Evolutionary conservation across 2,329 filamentous ascomycete species (phyloP).

Genomic region (Diaporthe citrichinensis): DNA sequence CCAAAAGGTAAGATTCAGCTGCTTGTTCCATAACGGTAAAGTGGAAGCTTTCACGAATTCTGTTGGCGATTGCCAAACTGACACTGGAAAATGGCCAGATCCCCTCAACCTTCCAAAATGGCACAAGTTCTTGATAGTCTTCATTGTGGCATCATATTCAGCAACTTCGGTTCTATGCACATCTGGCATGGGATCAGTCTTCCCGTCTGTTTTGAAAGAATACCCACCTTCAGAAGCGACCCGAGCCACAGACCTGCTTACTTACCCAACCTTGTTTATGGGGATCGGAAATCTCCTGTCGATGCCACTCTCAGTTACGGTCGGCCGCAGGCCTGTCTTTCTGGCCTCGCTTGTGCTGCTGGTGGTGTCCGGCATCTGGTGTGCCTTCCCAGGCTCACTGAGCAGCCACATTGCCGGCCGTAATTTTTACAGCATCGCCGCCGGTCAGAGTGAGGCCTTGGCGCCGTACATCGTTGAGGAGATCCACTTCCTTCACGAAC

Average conservation of each 20-base stretch:
- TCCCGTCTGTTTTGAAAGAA: not conserved
- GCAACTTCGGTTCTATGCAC: not conserved
- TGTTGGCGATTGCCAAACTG: not conserved
- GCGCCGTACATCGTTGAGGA: slow-evolving; percentile 13
- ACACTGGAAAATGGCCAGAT: not conserved
- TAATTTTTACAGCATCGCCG: slow-evolving; percentile 13
- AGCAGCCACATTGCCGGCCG: slow-evolving; percentile 9
- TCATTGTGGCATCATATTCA: slow-evolving; percentile 1
- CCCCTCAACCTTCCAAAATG: slow-evolving; percentile 6
- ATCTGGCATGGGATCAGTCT: not conserved
- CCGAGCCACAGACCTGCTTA: not conserved
- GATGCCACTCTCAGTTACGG: not conserved
- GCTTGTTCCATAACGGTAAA: not conserved
- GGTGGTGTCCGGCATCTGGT: not conserved
- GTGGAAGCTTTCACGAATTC: not conserved
- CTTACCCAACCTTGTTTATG: slow-evolving; percentile 1
- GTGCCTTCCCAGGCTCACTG: not conserved
- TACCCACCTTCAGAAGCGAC: not conserved
- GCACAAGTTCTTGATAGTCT: slow-evolving; percentile 4
- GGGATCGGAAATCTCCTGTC: not conserved
- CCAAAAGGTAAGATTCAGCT: not conserved
- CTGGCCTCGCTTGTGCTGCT: not conserved
- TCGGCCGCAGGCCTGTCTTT: slow-evolving; percentile 1
- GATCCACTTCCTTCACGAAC: slow-evolving; percentile 23
- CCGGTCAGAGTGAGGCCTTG: not conserved